Evolutionary conservation across 129 eudicot species (phyloP).

Genomic region (Heracleum sosnowskyi): DNA sequence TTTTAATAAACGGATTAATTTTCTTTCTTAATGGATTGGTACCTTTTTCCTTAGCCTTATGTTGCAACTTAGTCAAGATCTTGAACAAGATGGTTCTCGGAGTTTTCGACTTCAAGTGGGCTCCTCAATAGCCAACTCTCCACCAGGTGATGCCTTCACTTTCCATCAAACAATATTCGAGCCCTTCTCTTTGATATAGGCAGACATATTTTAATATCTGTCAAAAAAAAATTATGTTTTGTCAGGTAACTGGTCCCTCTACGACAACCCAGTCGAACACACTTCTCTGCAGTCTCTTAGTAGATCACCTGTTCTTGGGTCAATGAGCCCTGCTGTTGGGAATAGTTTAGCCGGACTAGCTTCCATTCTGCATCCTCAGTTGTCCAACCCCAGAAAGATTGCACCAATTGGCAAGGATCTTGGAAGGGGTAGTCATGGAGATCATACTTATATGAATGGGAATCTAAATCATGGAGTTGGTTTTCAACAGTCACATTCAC

Average conservation of each 20-base stretch:
- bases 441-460: slow-evolving; percentile 31
- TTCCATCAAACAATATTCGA: neutral
- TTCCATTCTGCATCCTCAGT: slow-evolving; percentile 45
- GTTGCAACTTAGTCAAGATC: slow-evolving; percentile 64
- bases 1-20: neutral
- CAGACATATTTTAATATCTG: slow-evolving; percentile 6
- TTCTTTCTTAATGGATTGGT: slow-evolving; percentile 1
- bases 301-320: slow-evolving; percentile 49
- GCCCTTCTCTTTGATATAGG: neutral
- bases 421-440: slow-evolving; percentile 31
- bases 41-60: slow-evolving; percentile 37
- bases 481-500: slow-evolving; percentile 57
- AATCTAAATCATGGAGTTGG: slow-evolving; percentile 27
- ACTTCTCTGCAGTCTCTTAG: slow-evolving; percentile 51
- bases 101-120: slow-evolving; percentile 56
- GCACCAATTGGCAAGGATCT: slow-evolving; percentile 74
- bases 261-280: slow-evolving; percentile 56
- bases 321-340: slow-evolving; percentile 39
- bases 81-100: slow-evolving; percentile 58
- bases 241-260: slow-evolving; percentile 60
- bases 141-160: slow-evolving; percentile 44
- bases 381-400: slow-evolving; percentile 31
- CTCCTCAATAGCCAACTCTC: slow-evolving; percentile 61
- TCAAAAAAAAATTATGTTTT: too few relatives aligned
- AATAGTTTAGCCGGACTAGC: slow-evolving; percentile 52